These are phyloP conservation scores for Scleroderma citrinum DNA, from an alignment of 768 basidiomycete species.

Conservation along the genomic window DNA sequence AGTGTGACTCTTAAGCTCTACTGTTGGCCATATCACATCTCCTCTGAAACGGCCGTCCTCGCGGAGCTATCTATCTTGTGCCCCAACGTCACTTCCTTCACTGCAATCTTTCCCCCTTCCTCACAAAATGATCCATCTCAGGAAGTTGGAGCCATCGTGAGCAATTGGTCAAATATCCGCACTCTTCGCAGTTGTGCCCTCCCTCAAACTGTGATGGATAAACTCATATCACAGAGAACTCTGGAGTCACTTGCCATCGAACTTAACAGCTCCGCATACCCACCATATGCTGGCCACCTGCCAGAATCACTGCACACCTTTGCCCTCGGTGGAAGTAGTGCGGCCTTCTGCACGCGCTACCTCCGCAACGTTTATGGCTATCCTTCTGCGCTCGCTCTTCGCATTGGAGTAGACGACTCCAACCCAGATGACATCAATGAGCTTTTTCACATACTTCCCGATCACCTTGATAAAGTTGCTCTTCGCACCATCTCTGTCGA, in stretches of 20 bases:
- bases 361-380: constrained; percentile 13
- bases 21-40: constrained; percentile 20
- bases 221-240: constrained; percentile 2
- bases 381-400: constrained; percentile 14
- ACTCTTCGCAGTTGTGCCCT: constrained; percentile 15
- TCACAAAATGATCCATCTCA: constrained; percentile 22
- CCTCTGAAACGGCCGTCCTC: constrained; percentile 17
- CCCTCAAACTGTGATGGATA: constrained; percentile 17
- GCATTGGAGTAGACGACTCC: constrained; percentile 23
- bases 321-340: constrained; percentile 21
- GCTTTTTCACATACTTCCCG: constrained; percentile 7
- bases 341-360: constrained; percentile 16
- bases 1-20: constrained; percentile 16
- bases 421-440: constrained; percentile 11
- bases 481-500: constrained; percentile 14
- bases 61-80: constrained; percentile 14
- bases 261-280: constrained; percentile 20
- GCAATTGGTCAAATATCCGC: constrained; percentile 14
- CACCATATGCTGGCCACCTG: constrained; percentile 14
- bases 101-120: constrained; percentile 20
- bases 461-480: constrained; percentile 8
- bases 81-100: constrained; percentile 23
- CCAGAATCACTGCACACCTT: constrained; percentile 13
- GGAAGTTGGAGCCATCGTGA: constrained; percentile 20
- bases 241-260: constrained; percentile 21